Evolutionary conservation across 306 rosid genomes (phyloP), one percentile per base, ranked within the genome.

Genomic region (Pyrus bretschneideri): DNA sequence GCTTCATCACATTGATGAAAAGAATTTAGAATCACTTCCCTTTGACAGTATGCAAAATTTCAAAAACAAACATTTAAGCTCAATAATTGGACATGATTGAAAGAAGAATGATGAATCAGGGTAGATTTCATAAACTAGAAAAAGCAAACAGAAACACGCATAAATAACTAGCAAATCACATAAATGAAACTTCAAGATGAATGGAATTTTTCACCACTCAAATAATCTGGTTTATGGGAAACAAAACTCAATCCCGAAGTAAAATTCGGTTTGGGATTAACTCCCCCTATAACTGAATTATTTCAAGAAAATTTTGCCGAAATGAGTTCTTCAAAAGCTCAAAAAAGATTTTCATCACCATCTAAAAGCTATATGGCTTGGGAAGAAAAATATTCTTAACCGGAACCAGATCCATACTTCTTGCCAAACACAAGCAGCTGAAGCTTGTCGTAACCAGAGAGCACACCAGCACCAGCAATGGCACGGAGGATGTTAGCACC

Each of bases 381-480:
- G 51, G 3, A 70, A 70, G 15, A 38, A 12, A 2, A 22, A 22
- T 18, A 15, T 19, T 25, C 70, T 79, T 79, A 94, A 67, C 80
- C 96, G 21, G 94, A 90, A 25, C 97, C 97, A 30, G 94, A 87
- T 64, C 98, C 97, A 0, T 87, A 91, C 77, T 93, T 93, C 98
- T 93, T 93, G 8, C 97, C 98, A 1, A 91, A 83, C 22, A 93
- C 78, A 0, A 93, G 0, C 59, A 90, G 85, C 97, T 93, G 97
- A 58, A 93, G 69, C 90, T 93, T 91, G 74, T 93, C 98, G 1
- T 93, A 93, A 38, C 97, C 98, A 0, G 98, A 89, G 2, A 93
- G 98, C 66, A 93, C 98, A 85, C 98, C 98, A 84, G 97, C 98
- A 59, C 98, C 97, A 0, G 98, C 96, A 60, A 93, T 85, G 0